Conservation (phyloP, 768 basidiomycete species). For the Amyloporia xantha region DNA sequence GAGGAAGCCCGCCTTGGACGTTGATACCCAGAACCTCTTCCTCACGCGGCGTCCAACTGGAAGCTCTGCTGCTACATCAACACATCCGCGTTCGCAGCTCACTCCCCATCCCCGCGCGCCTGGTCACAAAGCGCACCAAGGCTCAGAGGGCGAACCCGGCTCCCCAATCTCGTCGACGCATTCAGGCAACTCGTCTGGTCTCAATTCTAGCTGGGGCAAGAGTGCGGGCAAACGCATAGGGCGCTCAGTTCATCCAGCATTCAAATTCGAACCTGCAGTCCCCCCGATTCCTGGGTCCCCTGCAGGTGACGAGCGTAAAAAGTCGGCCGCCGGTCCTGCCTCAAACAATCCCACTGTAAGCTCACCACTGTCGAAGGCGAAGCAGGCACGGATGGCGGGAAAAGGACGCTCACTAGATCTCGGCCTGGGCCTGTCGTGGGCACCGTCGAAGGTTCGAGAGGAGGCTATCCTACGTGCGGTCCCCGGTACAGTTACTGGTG, state of each 20-base stretch:
- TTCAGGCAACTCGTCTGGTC: constrained; percentile 16
- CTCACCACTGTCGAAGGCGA: constrained; percentile 4
- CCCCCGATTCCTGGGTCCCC: constrained; percentile 34
- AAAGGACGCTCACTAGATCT: constrained; percentile 72
- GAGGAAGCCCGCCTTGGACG: constrained; percentile 1
- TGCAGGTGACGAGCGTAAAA: constrained; percentile 16
- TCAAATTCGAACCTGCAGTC: constrained; percentile 64
- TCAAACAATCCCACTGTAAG: constrained; percentile 7
- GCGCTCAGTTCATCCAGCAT: constrained; percentile 48
- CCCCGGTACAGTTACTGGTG: constrained; percentile 8
- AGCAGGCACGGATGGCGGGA: constrained; percentile 20
- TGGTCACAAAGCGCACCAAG: constrained; percentile 1
- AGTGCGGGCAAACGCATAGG: constrained; percentile 35
- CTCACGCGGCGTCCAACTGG: constrained; percentile 13
- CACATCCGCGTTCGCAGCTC: constrained; percentile 3
- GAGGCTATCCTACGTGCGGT: constrained; percentile 43
- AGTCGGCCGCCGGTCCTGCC: not conserved
- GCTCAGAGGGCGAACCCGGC: constrained; percentile 10
- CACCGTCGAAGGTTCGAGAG: constrained; percentile 59
- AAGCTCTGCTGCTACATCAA: constrained; percentile 12
- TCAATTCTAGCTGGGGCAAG: constrained; percentile 49
- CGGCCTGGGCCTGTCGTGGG: constrained; percentile 65
- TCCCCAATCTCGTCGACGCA: constrained; percentile 18
- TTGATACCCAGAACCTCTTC: not conserved
- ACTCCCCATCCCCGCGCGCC: not conserved